Evolutionary conservation across 768 basidiomycete genomes (phyloP).

Genomic region (Mycena floridula): DNA sequence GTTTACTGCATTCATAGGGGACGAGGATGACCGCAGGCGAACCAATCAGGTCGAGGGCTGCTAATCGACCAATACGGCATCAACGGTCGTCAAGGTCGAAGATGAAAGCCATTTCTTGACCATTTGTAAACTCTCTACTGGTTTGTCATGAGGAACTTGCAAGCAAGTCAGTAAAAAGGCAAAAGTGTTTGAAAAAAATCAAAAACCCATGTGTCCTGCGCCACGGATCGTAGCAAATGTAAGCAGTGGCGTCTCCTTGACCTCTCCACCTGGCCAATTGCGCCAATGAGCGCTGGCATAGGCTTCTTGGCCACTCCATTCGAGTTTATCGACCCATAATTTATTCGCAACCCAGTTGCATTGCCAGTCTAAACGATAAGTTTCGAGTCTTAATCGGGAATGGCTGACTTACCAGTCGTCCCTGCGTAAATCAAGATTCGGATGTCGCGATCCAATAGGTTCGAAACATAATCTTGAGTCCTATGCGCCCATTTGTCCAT

Average conservation of each 20-base stretch:
- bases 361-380: constrained; percentile 47
- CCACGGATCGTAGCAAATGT: constrained; percentile 34
- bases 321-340: constrained; percentile 66
- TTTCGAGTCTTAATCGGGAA: background rate
- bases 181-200: background rate
- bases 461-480: constrained; percentile 46
- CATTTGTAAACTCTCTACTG: constrained; percentile 41
- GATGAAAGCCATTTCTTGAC: constrained; percentile 48
- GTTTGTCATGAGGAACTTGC: constrained; percentile 45
- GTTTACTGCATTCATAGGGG: too few species aligned
- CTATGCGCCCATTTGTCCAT: constrained; percentile 36
- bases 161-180: constrained; percentile 3
- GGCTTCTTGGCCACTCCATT: constrained; percentile 59
- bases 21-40: too few species aligned
- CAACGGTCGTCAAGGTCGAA: too few species aligned
- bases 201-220: constrained; percentile 49
- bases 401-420: constrained; percentile 62
- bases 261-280: constrained; percentile 58
- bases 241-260: constrained; percentile 28
- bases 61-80: too few species aligned
- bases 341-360: constrained; percentile 78
- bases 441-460: constrained; percentile 71
- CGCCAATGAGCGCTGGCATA: constrained; percentile 44
- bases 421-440: constrained; percentile 60
- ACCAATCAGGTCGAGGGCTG: too few species aligned